These are phyloP conservation scores for Corylus heterophylla DNA, from an alignment of 306 rosid species.

Conservation along the genomic window DNA sequence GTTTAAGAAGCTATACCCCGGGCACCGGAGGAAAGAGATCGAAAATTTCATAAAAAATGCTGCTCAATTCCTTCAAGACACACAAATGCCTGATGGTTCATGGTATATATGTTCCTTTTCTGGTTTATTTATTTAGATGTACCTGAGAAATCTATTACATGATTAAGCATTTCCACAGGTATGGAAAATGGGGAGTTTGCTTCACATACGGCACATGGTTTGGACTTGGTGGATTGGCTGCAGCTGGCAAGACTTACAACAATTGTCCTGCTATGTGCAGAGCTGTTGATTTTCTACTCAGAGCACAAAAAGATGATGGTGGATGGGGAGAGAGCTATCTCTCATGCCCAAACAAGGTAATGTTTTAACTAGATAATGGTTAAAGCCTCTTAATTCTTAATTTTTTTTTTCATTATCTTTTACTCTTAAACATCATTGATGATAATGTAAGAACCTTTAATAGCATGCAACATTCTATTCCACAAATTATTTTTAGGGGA, in stretches of 20 bases:
- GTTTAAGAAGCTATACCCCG: conserved; percentile 44
- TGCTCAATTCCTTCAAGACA: conserved; percentile 35
- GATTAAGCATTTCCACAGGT: conserved; percentile 13
- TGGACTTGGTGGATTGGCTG: conserved; percentile 58
- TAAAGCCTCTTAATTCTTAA: too few species aligned
- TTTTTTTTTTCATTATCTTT: neutral
- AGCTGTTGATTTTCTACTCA: conserved; percentile 51
- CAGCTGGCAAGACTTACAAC: conserved; percentile 54
- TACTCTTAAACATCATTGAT: neutral
- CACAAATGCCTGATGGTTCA: conserved; percentile 42
- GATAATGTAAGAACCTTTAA: neutral
- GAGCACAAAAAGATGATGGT: conserved; percentile 49
- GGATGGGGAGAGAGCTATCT: conserved; percentile 81
- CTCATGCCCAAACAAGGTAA: conserved; percentile 55
- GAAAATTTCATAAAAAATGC: conserved; percentile 37
- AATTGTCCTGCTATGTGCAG: conserved; percentile 48
- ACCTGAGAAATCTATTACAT: neutral
- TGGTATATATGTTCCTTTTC: conserved; percentile 19
- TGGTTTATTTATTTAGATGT: neutral
- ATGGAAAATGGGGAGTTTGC: conserved; percentile 67
- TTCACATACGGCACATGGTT: conserved; percentile 66
- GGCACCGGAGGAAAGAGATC: conserved; percentile 43
- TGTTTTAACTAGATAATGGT: too few species aligned
- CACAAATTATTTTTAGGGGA: too few species aligned
- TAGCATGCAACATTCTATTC: too few species aligned